Evolutionary conservation across 2,329 filamentous ascomycete genomes (phyloP).

Genomic region (Coniochaeta hoffmannii): DNA sequence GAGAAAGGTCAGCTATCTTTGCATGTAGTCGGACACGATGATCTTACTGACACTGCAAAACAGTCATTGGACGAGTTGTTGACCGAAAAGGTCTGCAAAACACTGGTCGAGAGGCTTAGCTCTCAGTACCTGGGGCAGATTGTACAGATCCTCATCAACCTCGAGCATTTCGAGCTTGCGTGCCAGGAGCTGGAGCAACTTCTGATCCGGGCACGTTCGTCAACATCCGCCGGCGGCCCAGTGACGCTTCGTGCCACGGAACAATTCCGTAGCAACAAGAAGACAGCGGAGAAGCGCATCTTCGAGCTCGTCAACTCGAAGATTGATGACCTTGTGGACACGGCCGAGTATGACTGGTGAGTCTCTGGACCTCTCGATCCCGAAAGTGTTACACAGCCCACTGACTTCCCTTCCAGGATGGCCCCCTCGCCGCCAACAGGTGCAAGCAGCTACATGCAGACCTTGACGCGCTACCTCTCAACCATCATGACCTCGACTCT

Average conservation of each 20-base stretch:
- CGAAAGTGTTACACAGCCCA: background rate
- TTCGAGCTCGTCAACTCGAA: constrained; percentile 98
- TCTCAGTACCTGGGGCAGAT: constrained; percentile 97
- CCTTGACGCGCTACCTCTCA: constrained; percentile 81
- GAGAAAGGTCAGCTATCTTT: constrained; percentile 50
- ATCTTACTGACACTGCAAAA: constrained; percentile 5
- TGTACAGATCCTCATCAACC: constrained; percentile 94
- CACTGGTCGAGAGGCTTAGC: constrained; percentile 76
- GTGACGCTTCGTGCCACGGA: constrained; percentile 77
- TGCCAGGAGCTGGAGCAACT: constrained; percentile 84
- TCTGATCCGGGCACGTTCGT: constrained; percentile 76
- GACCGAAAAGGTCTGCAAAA: constrained; percentile 83
- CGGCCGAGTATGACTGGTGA: constrained; percentile 92
- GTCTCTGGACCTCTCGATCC: constrained; percentile 7
- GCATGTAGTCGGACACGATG: background rate
- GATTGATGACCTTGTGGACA: constrained; percentile 95
- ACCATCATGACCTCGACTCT: constrained; percentile 97
- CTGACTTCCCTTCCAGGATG: constrained; percentile 29
- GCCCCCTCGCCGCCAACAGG: constrained; percentile 55
- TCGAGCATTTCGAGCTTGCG: constrained; percentile 93
- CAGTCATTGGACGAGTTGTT: constrained; percentile 92
- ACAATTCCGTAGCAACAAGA: constrained; percentile 83
- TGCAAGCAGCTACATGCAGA: constrained; percentile 91
- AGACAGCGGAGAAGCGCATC: constrained; percentile 92
- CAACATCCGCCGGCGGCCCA: constrained; percentile 71